A percentile compares a stretch with the other conserved stretches of the same genome.
Evolutionary conservation across 106 monocot species (phyloP).

Genomic region (Triglochin maritima): DNA sequence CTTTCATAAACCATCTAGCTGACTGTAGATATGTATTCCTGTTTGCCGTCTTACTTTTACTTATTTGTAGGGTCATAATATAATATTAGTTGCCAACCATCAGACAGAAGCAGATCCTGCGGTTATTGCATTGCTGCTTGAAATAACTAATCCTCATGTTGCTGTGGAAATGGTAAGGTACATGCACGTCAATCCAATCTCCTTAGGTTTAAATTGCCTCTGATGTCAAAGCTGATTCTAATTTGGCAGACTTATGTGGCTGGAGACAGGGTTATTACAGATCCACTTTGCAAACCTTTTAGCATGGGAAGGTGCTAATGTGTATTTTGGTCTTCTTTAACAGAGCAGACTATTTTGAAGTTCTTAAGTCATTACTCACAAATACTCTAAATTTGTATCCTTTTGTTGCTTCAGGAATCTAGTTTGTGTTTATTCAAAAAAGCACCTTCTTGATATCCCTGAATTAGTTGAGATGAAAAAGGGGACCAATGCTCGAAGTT

Average conservation of each 20-base stretch:
- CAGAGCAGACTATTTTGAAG: not conserved
- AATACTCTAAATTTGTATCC: not conserved
- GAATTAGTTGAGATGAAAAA: conserved; percentile 74
- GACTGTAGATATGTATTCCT: too few species aligned
- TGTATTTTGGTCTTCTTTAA: not conserved
- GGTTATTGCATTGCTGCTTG: conserved; percentile 68
- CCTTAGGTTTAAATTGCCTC: not conserved
- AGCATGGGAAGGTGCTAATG: conserved; percentile 30
- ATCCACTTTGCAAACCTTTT: conserved; percentile 30
- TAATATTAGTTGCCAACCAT: conserved; percentile 50
- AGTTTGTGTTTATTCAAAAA: conserved; percentile 90
- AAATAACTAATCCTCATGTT: conserved; percentile 48
- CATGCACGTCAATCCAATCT: too few species aligned
- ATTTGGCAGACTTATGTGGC: conserved; percentile 18
- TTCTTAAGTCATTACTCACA: not conserved
- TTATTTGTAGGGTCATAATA: conserved; percentile 68
- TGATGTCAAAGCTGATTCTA: not conserved
- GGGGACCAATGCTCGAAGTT: conserved; percentile 71
- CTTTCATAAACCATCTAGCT: too few species aligned
- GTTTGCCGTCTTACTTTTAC: not conserved
- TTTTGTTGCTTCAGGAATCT: conserved; percentile 55
- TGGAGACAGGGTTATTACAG: conserved; percentile 22
- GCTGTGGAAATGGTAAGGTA: conserved; percentile 60
- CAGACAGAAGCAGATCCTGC: conserved; percentile 83
- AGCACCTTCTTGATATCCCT: conserved; percentile 90